Percentiles rank a stretch among this genome's conserved stretches.
Conservation (phyloP, 805 yeast species). For the Barnettozyma californica region DNA sequence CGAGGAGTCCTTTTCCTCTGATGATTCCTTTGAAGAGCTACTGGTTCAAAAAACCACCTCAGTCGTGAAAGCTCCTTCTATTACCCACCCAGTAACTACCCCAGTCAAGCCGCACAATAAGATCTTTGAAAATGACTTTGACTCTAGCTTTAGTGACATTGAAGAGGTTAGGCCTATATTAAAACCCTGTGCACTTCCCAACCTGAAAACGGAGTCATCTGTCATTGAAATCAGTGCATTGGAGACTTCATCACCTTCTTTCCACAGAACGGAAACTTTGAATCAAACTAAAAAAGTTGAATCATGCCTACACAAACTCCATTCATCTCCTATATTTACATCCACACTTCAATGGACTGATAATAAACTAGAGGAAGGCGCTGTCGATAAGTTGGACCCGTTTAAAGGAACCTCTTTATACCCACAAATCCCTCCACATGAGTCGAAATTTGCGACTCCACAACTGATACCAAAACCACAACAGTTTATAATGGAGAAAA, state of each 20-base stretch:
- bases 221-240: slow-evolving; percentile 13
- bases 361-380: not conserved
- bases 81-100: not conserved
- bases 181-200: not conserved
- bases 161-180: not conserved
- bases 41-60: not conserved
- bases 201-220: not conserved
- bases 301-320: not conserved
- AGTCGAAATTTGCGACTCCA: not conserved
- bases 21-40: slow-evolving; percentile 2
- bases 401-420: not conserved
- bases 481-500: not conserved
- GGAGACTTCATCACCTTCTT: slow-evolving; percentile 26
- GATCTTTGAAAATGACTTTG: slow-evolving; percentile 20
- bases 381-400: not conserved
- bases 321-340: slow-evolving; percentile 2
- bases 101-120: slow-evolving; percentile 3
- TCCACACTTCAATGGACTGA: slow-evolving; percentile 3
- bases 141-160: slow-evolving; percentile 10
- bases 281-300: not conserved
- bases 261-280: slow-evolving; percentile 23
- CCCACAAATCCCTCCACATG: not conserved
- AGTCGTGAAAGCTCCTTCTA: not conserved
- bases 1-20: slow-evolving; percentile 15
- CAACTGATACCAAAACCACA: not conserved